phyloP scores from a whole-genome alignment of 2,329 filamentous ascomycete species.

The Mycosphaerella sp. region DNA sequence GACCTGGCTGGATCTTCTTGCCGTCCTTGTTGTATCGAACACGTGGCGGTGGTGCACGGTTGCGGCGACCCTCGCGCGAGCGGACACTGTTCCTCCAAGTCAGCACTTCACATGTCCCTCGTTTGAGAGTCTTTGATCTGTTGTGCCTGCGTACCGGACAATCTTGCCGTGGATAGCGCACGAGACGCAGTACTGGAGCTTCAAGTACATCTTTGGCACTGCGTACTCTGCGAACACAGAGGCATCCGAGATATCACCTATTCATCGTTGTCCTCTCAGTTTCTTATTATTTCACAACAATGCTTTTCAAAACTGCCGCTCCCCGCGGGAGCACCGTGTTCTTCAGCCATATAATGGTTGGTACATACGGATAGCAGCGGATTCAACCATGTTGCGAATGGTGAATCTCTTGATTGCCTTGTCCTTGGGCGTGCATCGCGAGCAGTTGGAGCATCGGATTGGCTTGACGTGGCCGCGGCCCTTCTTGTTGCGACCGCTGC shows the following conservation, averaged over 20 bases:
- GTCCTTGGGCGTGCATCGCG: constrained; percentile 84
- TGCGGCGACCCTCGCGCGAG: constrained; percentile 92
- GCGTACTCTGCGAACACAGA: constrained; percentile 99
- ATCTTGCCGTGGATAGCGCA: constrained; percentile 99
- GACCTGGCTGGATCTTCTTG: constrained; percentile 96
- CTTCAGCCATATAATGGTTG: constrained; percentile 9
- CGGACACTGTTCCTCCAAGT: constrained; percentile 64
- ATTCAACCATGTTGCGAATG: constrained; percentile 99
- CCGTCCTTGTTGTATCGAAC: constrained; percentile 99
- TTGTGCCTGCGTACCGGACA: constrained; percentile 78
- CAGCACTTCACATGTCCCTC: neutral
- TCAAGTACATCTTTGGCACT: constrained; percentile 99
- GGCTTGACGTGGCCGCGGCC: constrained; percentile 99
- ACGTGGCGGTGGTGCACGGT: constrained; percentile 95
- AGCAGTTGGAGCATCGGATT: constrained; percentile 88
- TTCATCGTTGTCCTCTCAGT: constrained; percentile 7
- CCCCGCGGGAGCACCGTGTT: constrained; percentile 10
- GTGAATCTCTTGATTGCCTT: constrained; percentile 99
- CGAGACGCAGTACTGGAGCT: constrained; percentile 99
- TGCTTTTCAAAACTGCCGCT: constrained; percentile 5
- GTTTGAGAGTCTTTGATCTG: no score
- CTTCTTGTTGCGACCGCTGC: constrained; percentile 98
- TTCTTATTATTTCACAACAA: neutral
- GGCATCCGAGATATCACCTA: constrained; percentile 99
- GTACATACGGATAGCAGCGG: constrained; percentile 94